A percentile compares a stretch with the other conserved stretches of the same genome.
phyloP scores from a whole-genome alignment of 2,329 filamentous ascomycete species.

The Curvularia sp. region DNA sequence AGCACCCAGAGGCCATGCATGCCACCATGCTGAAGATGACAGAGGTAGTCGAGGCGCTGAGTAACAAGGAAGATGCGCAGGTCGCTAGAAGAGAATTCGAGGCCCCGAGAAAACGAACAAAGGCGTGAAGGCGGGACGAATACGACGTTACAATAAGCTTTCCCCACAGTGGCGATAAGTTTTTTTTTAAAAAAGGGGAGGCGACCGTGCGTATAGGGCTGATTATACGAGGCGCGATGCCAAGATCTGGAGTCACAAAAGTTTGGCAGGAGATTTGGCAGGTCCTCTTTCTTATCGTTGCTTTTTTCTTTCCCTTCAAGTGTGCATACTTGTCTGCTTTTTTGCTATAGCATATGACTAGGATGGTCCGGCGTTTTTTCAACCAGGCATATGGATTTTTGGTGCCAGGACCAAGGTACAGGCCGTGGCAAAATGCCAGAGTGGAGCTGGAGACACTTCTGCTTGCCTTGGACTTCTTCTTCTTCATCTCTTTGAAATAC shows the following conservation, averaged over 20 bases:
- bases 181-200: too few relatives aligned
- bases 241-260: background rate
- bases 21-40: constrained; percentile 39
- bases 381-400: too few relatives aligned
- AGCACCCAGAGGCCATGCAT: constrained; percentile 45
- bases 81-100: constrained; percentile 4
- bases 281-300: background rate
- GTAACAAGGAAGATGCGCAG: constrained; percentile 3
- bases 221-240: background rate
- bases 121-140: background rate
- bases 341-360: constrained; percentile 3
- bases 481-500: too few relatives aligned
- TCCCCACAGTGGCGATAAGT: constrained; percentile 3
- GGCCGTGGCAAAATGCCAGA: constrained; percentile 1
- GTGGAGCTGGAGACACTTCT: background rate
- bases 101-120: constrained; percentile 26
- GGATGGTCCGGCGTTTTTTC: too few relatives aligned
- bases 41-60: constrained; percentile 31
- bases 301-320: background rate
- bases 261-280: background rate
- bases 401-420: background rate
- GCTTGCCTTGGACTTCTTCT: too few relatives aligned
- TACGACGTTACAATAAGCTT: constrained; percentile 24
- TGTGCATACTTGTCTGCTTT: background rate
- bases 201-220: background rate